Evolutionary conservation across 2,329 filamentous ascomycete genomes (phyloP).

Genomic region (Pseudocercospora cruenta): DNA sequence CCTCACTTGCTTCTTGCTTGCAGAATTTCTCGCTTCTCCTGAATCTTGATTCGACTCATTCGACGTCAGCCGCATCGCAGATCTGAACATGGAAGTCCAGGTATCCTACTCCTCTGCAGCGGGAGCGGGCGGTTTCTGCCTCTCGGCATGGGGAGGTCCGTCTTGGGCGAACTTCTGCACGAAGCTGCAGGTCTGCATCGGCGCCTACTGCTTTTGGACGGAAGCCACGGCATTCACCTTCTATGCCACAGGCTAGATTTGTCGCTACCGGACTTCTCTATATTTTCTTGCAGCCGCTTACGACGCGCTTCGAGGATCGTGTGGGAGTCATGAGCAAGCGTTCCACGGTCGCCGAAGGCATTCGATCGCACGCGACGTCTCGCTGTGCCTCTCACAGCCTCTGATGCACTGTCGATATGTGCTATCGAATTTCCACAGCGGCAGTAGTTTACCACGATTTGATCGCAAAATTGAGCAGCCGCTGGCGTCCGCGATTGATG

Average conservation of each 20-base stretch:
- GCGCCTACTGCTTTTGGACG: background rate
- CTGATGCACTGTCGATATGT: background rate
- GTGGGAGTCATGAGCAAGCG: background rate
- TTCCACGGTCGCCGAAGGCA: background rate
- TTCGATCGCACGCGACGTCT: background rate
- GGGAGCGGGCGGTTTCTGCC: background rate
- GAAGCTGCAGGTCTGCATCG: background rate
- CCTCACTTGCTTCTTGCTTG: background rate
- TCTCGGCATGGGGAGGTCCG: background rate
- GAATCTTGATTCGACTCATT: background rate
- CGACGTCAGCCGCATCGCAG: background rate
- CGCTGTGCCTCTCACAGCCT: background rate
- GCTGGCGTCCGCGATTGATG: background rate
- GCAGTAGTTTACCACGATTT: background rate
- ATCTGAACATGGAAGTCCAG: background rate
- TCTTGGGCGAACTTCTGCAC: background rate
- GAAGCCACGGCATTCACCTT: background rate
- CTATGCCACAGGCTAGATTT: background rate
- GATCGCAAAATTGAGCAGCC: background rate
- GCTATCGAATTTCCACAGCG: background rate
- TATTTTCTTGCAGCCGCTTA: background rate
- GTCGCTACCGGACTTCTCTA: background rate
- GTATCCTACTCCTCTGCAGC: background rate
- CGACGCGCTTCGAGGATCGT: background rate
- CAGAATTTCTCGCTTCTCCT: background rate